Conservation (phyloP, 208 protist species). For the Leishmania aethiopica region DNA sequence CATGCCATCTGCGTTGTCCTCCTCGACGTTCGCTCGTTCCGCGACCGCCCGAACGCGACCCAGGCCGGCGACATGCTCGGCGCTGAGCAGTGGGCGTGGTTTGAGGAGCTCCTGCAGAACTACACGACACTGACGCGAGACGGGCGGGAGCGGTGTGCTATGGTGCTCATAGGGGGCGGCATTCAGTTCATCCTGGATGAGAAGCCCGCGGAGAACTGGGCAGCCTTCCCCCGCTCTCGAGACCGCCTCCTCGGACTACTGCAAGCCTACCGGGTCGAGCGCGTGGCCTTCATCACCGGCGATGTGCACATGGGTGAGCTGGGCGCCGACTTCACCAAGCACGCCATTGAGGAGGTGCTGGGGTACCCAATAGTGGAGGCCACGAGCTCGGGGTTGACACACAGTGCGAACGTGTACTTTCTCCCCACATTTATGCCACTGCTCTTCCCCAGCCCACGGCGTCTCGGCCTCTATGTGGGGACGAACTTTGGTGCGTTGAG, state of each 20-base stretch:
- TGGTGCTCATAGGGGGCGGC: slow-evolving; percentile 75
- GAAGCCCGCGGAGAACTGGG: slow-evolving; percentile 80
- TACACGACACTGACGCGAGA: slow-evolving; percentile 20
- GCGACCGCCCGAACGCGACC: slow-evolving; percentile 53
- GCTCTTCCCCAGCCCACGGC: slow-evolving; percentile 51
- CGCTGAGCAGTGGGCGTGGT: slow-evolving; percentile 79
- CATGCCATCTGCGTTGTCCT: slow-evolving; percentile 69
- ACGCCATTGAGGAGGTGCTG: slow-evolving; percentile 38
- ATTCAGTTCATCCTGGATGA: slow-evolving; percentile 84
- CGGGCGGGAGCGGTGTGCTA: slow-evolving; percentile 45
- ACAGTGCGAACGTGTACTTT: slow-evolving; percentile 62
- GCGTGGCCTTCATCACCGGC: slow-evolving; percentile 79
- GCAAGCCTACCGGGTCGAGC: slow-evolving; percentile 41
- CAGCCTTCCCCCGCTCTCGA: slow-evolving; percentile 57
- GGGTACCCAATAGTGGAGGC: slow-evolving; percentile 79
- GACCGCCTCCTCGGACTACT: slow-evolving; percentile 64
- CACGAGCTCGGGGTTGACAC: slow-evolving; percentile 84
- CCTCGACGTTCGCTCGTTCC: slow-evolving; percentile 85
- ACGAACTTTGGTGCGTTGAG: slow-evolving; percentile 70
- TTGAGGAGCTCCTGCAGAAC: slow-evolving; percentile 50
- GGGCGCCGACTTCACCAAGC: slow-evolving; percentile 46
- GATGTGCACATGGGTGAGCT: slow-evolving; percentile 90
- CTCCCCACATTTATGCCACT: slow-evolving; percentile 43
- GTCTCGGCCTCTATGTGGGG: slow-evolving; percentile 63
- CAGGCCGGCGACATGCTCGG: slow-evolving; percentile 81